Conservation (phyloP, 2,329 filamentous ascomycete species). For the Aspergillus versicolor region DNA sequence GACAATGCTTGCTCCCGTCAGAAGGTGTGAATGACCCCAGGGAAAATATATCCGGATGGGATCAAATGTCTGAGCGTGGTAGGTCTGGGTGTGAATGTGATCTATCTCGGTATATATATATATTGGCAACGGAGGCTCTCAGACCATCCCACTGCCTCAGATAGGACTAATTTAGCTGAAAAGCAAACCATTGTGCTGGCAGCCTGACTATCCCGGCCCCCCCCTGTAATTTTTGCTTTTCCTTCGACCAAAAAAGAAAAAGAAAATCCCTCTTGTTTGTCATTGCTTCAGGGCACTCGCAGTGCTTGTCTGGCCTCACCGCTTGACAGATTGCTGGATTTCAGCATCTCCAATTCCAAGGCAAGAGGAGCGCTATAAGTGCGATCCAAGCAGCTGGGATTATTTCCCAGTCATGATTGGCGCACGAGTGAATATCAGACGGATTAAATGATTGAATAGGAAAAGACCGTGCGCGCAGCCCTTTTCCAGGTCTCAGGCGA, state of each 20-base stretch:
- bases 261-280: constrained; percentile 1
- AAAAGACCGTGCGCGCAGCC: constrained; percentile 1
- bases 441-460: not conserved
- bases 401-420: not conserved
- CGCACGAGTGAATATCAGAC: not conserved
- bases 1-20: not conserved
- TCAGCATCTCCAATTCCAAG: constrained; percentile 2
- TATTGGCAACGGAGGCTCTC: not conserved
- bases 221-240: not conserved
- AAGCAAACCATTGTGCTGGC: not conserved
- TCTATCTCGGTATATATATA: constrained; percentile 4
- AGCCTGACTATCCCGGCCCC: not conserved
- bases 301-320: constrained; percentile 9
- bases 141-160: not conserved
- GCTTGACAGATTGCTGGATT: not conserved
- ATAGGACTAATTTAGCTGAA: not conserved
- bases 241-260: no score
- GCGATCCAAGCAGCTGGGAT: constrained; percentile 4
- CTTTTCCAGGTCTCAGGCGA: not conserved
- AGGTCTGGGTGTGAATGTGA: not conserved
- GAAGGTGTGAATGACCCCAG: not conserved
- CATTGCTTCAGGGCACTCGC: not conserved
- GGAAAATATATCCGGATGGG: not conserved
- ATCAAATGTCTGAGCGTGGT: not conserved
- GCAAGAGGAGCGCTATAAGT: constrained; percentile 6